Conservation (phyloP, 495 filamentous ascomycete genomes). For the Penicillium canariense region DNA sequence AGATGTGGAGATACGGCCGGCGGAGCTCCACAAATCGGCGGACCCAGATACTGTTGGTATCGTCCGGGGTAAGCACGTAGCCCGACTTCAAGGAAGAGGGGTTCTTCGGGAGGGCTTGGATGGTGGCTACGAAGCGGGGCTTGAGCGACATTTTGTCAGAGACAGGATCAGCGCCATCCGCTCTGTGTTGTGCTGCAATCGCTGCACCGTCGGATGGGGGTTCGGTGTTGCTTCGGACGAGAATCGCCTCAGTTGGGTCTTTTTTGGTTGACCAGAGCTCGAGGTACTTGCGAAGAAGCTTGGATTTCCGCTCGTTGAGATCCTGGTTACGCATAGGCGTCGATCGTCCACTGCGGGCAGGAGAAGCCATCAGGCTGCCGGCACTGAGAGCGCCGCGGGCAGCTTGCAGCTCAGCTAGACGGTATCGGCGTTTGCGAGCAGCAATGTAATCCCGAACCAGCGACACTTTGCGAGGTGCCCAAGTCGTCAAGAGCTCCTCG, state of each 20-base stretch:
- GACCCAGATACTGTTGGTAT: slow-evolving; percentile 72
- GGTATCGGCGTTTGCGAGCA: slow-evolving; percentile 64
- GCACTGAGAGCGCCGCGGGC: slow-evolving; percentile 66
- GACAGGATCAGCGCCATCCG: slow-evolving; percentile 26
- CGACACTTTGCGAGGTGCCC: slow-evolving; percentile 86
- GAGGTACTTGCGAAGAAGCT: slow-evolving; percentile 68
- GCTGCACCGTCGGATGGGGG: slow-evolving; percentile 67
- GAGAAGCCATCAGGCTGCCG: slow-evolving; percentile 35
- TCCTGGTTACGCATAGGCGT: slow-evolving; percentile 45
- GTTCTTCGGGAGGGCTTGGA: slow-evolving; percentile 70
- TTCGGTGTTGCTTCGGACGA: slow-evolving; percentile 70
- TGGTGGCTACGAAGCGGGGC: slow-evolving; percentile 63
- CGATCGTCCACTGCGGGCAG: slow-evolving; percentile 37
- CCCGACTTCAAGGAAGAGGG: slow-evolving; percentile 75
- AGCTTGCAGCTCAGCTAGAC: slow-evolving; percentile 75
- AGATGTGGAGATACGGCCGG: slow-evolving; percentile 86
- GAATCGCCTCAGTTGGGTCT: slow-evolving; percentile 69
- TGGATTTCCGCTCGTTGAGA: slow-evolving; percentile 51
- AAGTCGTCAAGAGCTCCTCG: slow-evolving; percentile 77
- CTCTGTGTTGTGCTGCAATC: slow-evolving; percentile 28
- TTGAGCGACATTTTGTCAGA: slow-evolving; percentile 35
- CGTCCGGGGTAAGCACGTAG: slow-evolving; percentile 75
- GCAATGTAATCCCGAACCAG: slow-evolving; percentile 79
- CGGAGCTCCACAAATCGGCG: slow-evolving; percentile 92
- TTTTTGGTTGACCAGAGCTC: slow-evolving; percentile 75